Conservation (phyloP, 2,329 filamentous ascomycete species). For the Ceratocystis harringtonii region DNA sequence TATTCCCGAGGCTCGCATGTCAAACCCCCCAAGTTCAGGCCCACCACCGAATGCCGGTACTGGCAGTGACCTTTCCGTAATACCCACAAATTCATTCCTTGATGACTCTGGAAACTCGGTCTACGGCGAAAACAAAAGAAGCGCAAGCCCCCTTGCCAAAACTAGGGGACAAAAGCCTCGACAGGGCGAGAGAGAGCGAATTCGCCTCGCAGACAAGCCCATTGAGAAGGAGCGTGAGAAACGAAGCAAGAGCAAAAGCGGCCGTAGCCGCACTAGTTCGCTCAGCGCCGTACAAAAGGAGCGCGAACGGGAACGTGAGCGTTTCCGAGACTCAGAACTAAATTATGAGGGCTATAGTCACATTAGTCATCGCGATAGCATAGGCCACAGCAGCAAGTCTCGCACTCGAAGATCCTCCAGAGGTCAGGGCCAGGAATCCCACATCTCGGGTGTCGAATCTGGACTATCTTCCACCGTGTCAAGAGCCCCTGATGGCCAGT, state of each 20-base stretch:
- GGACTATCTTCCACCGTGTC: constrained; percentile 40
- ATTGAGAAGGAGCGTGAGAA: constrained; percentile 37
- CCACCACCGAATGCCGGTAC: constrained; percentile 39
- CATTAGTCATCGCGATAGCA: constrained; percentile 15
- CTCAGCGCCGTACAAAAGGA: constrained; percentile 21
- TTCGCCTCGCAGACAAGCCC: constrained; percentile 15
- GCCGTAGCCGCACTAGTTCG: constrained; percentile 27
- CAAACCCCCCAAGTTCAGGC: constrained; percentile 32
- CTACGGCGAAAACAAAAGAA: constrained; percentile 15
- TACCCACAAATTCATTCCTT: constrained; percentile 46
- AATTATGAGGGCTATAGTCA: constrained; percentile 10
- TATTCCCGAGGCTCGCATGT: constrained; percentile 30
- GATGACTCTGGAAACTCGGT: constrained; percentile 39
- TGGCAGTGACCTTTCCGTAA: constrained; percentile 75
- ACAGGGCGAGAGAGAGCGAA: constrained; percentile 24
- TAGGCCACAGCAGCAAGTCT: constrained; percentile 6
- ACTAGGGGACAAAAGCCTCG: constrained; percentile 29
- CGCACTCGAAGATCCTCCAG: constrained; percentile 26
- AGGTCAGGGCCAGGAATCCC: constrained; percentile 34
- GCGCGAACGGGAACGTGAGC: constrained; percentile 9
- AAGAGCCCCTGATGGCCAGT: constrained; percentile 41
- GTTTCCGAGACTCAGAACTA: background rate
- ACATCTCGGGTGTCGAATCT: constrained; percentile 38
- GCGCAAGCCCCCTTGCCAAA: constrained; percentile 18
- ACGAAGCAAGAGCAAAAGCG: constrained; percentile 14